phyloP scores from a whole-genome alignment of 106 monocot species.

The Platanthera zijinensis region DNA sequence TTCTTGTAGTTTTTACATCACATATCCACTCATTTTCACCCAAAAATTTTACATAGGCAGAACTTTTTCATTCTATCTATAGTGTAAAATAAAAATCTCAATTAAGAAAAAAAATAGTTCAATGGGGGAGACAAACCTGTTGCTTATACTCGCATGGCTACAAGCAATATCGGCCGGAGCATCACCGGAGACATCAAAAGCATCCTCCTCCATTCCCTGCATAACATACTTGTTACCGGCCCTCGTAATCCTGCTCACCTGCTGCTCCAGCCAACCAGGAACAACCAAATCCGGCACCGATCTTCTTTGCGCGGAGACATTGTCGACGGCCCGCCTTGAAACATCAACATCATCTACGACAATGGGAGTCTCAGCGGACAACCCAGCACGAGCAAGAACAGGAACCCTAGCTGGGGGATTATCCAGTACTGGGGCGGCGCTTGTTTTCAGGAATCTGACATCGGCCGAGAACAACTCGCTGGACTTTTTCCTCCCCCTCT shows the following conservation, averaged over 20 bases:
- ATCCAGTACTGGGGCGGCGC: neutral
- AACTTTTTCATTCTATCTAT: too few species aligned
- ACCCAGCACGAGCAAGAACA: neutral
- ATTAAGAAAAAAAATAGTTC: neutral
- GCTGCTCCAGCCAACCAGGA: constrained; percentile 11
- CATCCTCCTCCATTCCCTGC: neutral
- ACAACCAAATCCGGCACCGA: neutral
- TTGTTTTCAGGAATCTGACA: neutral
- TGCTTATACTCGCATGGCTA: neutral
- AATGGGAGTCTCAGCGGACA: constrained; percentile 5
- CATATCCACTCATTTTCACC: too few species aligned
- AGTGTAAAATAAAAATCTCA: neutral
- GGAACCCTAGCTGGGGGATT: neutral
- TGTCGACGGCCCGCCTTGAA: neutral
- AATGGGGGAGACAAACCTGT: neutral
- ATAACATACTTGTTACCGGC: constrained; percentile 4
- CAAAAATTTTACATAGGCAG: too few species aligned
- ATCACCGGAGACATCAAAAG: neutral
- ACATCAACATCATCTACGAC: constrained; percentile 3
- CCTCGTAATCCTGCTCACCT: constrained; percentile 8
- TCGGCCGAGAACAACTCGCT: neutral
- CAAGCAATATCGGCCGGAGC: neutral
- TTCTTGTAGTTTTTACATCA: neutral
- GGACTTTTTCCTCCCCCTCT: constrained; percentile 1
- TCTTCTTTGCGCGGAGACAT: neutral